Conservation (phyloP, 306 rosid genomes). For the Myrica gale region DNA sequence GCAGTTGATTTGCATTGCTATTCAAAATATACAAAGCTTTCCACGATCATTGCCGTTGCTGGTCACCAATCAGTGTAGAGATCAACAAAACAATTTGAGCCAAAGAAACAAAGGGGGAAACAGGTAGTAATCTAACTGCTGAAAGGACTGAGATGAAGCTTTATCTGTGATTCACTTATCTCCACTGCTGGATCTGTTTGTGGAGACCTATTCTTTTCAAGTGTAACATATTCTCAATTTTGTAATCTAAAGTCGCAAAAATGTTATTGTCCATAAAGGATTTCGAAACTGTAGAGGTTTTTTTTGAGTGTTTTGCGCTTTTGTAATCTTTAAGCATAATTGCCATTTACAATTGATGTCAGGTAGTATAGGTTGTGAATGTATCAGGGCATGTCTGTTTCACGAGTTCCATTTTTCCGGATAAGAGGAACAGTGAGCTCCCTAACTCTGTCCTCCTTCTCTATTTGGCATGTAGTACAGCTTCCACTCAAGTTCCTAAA, state of each 20-base stretch:
- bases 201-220: conserved; percentile 24
- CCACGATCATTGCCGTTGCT: conserved; percentile 37
- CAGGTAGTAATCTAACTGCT: conserved; percentile 40
- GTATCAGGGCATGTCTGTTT: conserved; percentile 22
- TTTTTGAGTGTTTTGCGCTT: too few relatives aligned
- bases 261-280: neutral
- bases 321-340: too few relatives aligned
- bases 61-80: conserved; percentile 43
- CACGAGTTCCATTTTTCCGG: neutral
- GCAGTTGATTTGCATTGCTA: conserved; percentile 31
- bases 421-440: neutral
- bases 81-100: conserved; percentile 35
- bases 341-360: too few relatives aligned
- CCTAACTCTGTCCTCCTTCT: too few relatives aligned
- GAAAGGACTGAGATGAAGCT: conserved; percentile 31
- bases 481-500: too few relatives aligned
- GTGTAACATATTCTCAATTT: conserved; percentile 45
- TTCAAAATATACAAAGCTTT: conserved; percentile 33
- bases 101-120: conserved; percentile 41
- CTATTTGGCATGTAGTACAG: neutral
- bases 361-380: conserved; percentile 13
- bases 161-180: conserved; percentile 32
- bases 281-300: conserved; percentile 23
- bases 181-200: neutral
- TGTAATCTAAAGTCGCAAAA: conserved; percentile 31